Evolutionary conservation across 208 protist species (phyloP), one percentile per base, ranked within the genome.

Genomic region (Trypanosoma mega): DNA sequence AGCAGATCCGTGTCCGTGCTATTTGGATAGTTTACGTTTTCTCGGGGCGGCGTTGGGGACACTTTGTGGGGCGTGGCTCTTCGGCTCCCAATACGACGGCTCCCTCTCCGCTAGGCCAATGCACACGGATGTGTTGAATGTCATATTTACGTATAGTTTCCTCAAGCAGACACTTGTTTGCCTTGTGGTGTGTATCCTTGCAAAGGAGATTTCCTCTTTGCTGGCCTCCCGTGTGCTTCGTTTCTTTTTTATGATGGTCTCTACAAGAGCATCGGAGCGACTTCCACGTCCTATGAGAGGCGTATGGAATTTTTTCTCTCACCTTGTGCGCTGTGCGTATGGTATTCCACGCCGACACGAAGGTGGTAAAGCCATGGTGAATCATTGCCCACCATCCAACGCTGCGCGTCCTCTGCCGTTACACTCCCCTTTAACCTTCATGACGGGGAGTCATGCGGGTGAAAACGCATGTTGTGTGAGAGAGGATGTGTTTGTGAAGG

Each of bases 21-120:
- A 88, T 72, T 44, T 88, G 3, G 84, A 91, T 58, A 86, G 76
- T 58, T 36, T 87, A 39, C 80, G 80, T 49, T 91, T 91, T 54
- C 55, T 60, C 20, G 80, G 79, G 3, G 76, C 71, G 12, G 68
- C 80, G 62, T 21, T 71, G 16, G 84, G 84, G 33, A 34, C 71
- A 37, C 60, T 72, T 30, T 43, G 71, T 3, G 84, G 80, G 20
- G 61, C 72, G 20, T 86, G 72, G 69, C 11, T 48, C 0, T 81
- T 78, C 39, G 50, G 52, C 14, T 23, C 48, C 6, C 8, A 65
- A 9, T 84, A 77, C 63, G 73, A 73, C 34, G 58, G 46, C 1
- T 16, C 68, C 2, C 43, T 55, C 2, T 64, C 70, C 14, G 68
- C 75, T 9, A 54, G 50, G 14, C 23, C 48, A 23, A 50, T 71